Evolutionary conservation across 805 yeast species (phyloP).

Genomic region (Metschnikowia noctiluminum): DNA sequence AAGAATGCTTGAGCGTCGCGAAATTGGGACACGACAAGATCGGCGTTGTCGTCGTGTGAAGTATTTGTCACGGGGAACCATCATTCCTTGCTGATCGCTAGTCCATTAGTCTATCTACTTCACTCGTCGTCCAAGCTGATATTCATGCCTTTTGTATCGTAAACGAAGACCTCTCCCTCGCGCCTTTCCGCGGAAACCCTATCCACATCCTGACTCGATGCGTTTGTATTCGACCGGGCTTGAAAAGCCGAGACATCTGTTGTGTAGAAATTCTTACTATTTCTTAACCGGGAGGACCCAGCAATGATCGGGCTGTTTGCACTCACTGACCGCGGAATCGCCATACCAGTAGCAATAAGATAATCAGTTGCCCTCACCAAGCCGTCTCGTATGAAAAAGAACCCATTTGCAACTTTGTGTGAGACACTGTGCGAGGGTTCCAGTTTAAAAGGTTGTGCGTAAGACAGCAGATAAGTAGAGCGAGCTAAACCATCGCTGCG

Average conservation of each 20-base stretch:
- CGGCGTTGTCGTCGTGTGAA: neutral
- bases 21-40: conserved; percentile 59
- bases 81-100: too few relatives aligned
- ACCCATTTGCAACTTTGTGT: conserved; percentile 2
- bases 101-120: too few relatives aligned
- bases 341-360: conserved; percentile 55
- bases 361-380: conserved; percentile 48
- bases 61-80: too few relatives aligned
- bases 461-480: neutral
- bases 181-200: neutral
- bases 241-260: neutral
- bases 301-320: conserved; percentile 14
- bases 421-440: neutral
- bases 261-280: neutral
- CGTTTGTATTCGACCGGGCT: neutral
- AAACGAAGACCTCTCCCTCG: conserved; percentile 34
- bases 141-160: conserved; percentile 36
- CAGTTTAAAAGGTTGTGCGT: neutral
- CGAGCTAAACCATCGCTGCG: neutral
- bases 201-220: too few relatives aligned
- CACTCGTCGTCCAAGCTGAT: conserved; percentile 16
- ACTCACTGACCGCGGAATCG: conserved; percentile 51
- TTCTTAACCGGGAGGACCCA: neutral
- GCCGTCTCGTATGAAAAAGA: conserved; percentile 24
- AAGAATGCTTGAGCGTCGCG: conserved; percentile 65